phyloP scores from a whole-genome alignment of 768 basidiomycete species.

The Mycena epipterygia region DNA sequence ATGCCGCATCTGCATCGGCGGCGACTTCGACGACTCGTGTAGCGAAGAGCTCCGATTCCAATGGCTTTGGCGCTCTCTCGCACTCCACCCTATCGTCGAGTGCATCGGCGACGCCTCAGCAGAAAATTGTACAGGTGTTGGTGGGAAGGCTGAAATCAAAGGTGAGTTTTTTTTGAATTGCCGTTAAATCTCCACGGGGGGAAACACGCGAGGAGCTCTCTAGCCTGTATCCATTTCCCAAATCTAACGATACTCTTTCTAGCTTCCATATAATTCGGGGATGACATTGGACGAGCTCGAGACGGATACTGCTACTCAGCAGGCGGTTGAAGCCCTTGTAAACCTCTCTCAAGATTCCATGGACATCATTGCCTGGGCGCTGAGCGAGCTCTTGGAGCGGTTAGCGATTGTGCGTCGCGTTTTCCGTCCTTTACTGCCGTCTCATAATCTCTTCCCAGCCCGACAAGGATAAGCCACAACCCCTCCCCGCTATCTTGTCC shows the following conservation, averaged over 20 bases:
- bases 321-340: constrained; percentile 84
- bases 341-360: constrained; percentile 83
- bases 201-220: not conserved
- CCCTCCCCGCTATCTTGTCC: constrained; percentile 62
- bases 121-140: constrained; percentile 85
- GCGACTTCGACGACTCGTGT: constrained; percentile 54
- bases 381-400: constrained; percentile 84
- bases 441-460: constrained; percentile 33
- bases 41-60: constrained; percentile 76
- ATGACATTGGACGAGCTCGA: constrained; percentile 80
- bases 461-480: constrained; percentile 58
- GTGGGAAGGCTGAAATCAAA: constrained; percentile 87
- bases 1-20: constrained; percentile 17
- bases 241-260: constrained; percentile 14
- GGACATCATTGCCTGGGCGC: constrained; percentile 83
- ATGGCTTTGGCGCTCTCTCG: constrained; percentile 47
- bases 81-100: constrained; percentile 52
- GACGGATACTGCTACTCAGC: constrained; percentile 78
- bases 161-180: constrained; percentile 54
- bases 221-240: no score
- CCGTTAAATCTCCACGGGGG: not conserved
- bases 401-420: constrained; percentile 72
- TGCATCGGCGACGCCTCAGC: constrained; percentile 72
- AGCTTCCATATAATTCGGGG: constrained; percentile 93
- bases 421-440: constrained; percentile 16